Percentiles rank a stretch among this genome's conserved stretches.
phyloP scores from a whole-genome alignment of 768 basidiomycete species.

The Mycena alexandri region DNA sequence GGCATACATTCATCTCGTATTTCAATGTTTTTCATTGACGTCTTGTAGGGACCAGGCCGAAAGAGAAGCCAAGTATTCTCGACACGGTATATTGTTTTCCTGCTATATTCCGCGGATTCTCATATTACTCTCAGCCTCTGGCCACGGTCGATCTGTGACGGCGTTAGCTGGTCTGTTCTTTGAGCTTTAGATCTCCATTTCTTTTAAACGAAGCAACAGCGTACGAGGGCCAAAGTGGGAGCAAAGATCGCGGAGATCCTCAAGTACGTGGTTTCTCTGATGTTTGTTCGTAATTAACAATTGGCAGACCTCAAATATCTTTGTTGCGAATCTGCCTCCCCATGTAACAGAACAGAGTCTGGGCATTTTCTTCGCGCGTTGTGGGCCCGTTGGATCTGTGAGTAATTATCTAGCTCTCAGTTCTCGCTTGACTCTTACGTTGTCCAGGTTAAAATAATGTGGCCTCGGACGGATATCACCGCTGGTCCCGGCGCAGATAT shows the following conservation, averaged over 20 bases:
- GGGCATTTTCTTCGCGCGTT: conserved; percentile 91
- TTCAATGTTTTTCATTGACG: conserved; percentile 24
- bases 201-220: conserved; percentile 54
- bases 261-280: conserved; percentile 63
- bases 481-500: conserved; percentile 81
- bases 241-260: conserved; percentile 89
- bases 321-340: conserved; percentile 92
- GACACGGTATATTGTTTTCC: conserved; percentile 62
- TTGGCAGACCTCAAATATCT: conserved; percentile 90
- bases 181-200: not conserved
- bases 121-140: conserved; percentile 57
- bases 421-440: conserved; percentile 6
- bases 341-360: conserved; percentile 88
- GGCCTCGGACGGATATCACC: conserved; percentile 88
- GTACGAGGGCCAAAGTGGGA: conserved; percentile 92
- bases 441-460: conserved; percentile 93
- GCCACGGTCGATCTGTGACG: conserved; percentile 82
- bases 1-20: conserved; percentile 56
- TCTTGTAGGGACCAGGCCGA: conserved; percentile 88
- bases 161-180: conserved; percentile 83
- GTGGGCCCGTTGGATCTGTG: conserved; percentile 94
- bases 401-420: conserved; percentile 39
- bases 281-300: conserved; percentile 15
- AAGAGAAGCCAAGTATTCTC: conserved; percentile 86
- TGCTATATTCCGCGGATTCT: not conserved